phyloP scores from a whole-genome alignment of 768 basidiomycete genomes.

The Cantharellus cinnabarinus region DNA sequence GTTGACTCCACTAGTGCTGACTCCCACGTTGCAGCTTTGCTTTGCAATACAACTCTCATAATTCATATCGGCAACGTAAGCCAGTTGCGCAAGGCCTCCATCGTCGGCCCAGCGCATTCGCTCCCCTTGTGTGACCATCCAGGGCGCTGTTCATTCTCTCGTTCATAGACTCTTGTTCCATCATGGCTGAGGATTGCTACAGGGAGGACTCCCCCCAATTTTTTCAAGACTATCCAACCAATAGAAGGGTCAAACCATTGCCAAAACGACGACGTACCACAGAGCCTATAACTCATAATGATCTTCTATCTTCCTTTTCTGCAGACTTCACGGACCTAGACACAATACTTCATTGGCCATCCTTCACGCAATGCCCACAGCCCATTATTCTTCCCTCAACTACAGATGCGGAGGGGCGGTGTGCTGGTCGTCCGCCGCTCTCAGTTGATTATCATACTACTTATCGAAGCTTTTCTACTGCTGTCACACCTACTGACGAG shows the following conservation, averaged over 20 bases:
- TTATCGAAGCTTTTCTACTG: background rate
- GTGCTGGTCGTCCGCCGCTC: background rate
- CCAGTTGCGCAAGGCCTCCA: no score
- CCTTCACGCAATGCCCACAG: no score
- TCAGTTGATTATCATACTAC: background rate
- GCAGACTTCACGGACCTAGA: background rate
- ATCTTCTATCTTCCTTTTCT: background rate
- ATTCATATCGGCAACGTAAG: no score
- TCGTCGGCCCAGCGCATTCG: no score
- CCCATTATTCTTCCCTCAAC: background rate
- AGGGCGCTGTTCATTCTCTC: no score
- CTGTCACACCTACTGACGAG: constrained; percentile 18
- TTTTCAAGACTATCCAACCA: constrained; percentile 18
- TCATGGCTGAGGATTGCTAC: no score
- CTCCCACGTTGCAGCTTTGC: no score
- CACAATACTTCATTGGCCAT: background rate
- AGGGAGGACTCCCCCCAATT: no score
- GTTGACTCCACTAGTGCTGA: no score
- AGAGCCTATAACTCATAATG: constrained; percentile 6
- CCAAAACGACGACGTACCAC: constrained; percentile 53
- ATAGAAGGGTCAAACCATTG: constrained; percentile 53
- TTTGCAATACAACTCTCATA: no score
- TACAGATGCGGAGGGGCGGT: background rate
- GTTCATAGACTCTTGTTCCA: no score
- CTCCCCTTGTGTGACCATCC: no score